Conservation (phyloP, 192 early-diverging fungal species). For the Phlyctochytrium arcticum region DNA sequence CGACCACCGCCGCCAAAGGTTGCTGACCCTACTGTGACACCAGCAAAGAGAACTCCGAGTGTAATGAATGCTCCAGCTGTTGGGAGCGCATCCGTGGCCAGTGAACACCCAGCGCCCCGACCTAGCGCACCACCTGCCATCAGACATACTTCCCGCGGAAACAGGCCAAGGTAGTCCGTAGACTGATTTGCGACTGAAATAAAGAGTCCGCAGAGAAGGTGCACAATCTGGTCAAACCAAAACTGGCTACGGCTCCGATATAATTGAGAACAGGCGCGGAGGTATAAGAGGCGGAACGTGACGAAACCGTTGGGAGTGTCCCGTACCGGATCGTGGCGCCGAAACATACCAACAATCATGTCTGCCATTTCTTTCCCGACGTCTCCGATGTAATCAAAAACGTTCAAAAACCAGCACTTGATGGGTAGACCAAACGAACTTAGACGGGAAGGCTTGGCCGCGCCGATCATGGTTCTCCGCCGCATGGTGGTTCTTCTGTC, state of each 20-base stretch:
- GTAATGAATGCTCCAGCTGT: constrained; percentile 52
- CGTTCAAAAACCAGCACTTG: too few relatives aligned
- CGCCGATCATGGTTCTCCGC: neutral
- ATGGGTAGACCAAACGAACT: too few relatives aligned
- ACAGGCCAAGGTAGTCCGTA: constrained; percentile 49
- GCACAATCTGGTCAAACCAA: constrained; percentile 50
- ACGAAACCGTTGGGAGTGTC: constrained; percentile 37
- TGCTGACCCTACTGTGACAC: constrained; percentile 52
- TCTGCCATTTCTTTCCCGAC: constrained; percentile 10
- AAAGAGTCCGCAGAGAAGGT: constrained; percentile 51
- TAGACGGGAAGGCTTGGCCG: too few relatives aligned
- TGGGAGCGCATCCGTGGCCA: constrained; percentile 27
- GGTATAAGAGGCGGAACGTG: constrained; percentile 47
- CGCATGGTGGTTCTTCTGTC: neutral
- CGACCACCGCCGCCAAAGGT: constrained; percentile 60
- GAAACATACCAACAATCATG: constrained; percentile 1
- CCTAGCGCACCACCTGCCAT: constrained; percentile 34
- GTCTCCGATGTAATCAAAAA: constrained; percentile 16
- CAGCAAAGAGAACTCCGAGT: constrained; percentile 56
- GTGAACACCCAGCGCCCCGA: constrained; percentile 3
- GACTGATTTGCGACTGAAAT: constrained; percentile 34
- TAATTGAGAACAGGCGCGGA: constrained; percentile 31
- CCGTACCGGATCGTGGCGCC: constrained; percentile 16
- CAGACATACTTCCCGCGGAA: constrained; percentile 41
- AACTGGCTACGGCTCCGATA: constrained; percentile 44